phyloP scores from a whole-genome alignment of 257 asterid species.

The Cinchona pubescens region DNA sequence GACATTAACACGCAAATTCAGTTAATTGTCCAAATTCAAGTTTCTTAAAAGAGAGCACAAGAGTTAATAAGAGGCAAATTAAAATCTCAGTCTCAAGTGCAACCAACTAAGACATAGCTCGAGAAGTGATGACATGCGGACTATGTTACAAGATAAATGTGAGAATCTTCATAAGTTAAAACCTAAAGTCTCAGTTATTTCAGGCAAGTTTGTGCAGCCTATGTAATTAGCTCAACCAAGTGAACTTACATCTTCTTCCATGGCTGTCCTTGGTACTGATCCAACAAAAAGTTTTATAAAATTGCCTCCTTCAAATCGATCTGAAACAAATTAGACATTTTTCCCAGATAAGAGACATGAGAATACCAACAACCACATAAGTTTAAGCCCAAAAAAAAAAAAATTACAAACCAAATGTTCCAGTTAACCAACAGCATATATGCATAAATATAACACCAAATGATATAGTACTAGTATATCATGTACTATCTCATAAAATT shows the following conservation, averaged over 20 bases:
- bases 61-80: background rate
- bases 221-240: slow-evolving; percentile 6
- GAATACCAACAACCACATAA: background rate
- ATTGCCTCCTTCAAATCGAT: slow-evolving; percentile 52
- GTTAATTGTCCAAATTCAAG: background rate
- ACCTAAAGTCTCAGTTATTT: background rate
- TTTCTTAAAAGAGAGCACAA: background rate
- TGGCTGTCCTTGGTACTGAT: slow-evolving; percentile 84
- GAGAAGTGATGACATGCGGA: background rate
- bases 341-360: background rate
- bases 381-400: background rate
- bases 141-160: background rate
- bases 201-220: background rate
- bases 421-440: background rate
- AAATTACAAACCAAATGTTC: background rate
- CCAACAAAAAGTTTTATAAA: slow-evolving; percentile 90
- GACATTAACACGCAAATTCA: background rate
- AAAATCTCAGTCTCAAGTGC: background rate
- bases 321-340: slow-evolving; percentile 29
- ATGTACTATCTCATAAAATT: background rate
- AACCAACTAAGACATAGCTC: background rate
- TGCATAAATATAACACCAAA: background rate
- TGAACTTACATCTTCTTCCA: slow-evolving; percentile 79
- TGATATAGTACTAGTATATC: background rate
- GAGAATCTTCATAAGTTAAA: background rate